Base-by-base conservation (phyloP, 1,284 basidiomycete genomes). In the Boletus smithii region DNA sequence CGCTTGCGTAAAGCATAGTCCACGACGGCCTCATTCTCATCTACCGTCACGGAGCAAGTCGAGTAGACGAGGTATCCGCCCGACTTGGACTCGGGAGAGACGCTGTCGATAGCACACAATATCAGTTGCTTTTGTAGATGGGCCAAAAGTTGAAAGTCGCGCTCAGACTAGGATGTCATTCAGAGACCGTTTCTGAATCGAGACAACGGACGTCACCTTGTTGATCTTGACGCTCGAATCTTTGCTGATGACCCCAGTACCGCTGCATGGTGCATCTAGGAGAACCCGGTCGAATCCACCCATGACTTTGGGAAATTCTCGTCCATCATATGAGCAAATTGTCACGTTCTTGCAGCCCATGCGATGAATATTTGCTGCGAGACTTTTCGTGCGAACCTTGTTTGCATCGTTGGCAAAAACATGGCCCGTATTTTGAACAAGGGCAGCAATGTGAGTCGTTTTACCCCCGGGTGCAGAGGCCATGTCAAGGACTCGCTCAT, bases 291-390 rank as follows among this genome's bases (percentile, higher is more conserved):
- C 95, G 59, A 99, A 99, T 1, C 97, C 97, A 18, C 95, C 97
- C 73, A 99, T 94, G 36, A 99, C 95, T 68, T 95, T 97, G n/a
- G 97, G 97, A 73, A 99, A 99, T 69, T 98, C 90, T 50, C 97
- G 77, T 4, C 95, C 97, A 62, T 99, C 97, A 63, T 99, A 95
- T 49, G 93, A 97, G 69, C 94, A 98, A 29, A 99, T 85, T 8
- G 97, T 86, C 40, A 99, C 95, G 66, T 99, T 99, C 71, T 94
- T 97, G 76, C 97, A 99, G 2, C 97, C 97, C 58, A 99, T 77
- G 17, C 97, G 85, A 66, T 98, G 95, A 4, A 99, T 83, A 62
- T 99, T 99, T 44, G 95, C 97, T 7, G 90, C 94, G 49, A 99
- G 76, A 73, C 91, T 92, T 76, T 99, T 99, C 50, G 94, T 95